Percentiles rank a stretch among this genome's conserved stretches.
These are phyloP conservation scores for Picochlorum costavermella DNA, from an alignment of 139 green algal species.

Conservation along the genomic window DNA sequence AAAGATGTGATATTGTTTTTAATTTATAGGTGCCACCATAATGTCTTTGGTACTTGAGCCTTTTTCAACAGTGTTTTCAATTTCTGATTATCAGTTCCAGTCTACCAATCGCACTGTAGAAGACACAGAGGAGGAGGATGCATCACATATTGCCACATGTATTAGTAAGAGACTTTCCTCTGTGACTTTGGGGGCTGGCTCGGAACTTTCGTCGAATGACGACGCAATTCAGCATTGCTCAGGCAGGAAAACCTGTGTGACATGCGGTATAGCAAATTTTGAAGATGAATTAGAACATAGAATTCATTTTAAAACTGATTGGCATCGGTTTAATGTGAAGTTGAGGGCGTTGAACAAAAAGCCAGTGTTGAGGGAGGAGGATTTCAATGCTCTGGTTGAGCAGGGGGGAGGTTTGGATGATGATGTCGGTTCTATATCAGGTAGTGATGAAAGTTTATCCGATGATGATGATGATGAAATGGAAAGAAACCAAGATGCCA, in stretches of 20 bases:
- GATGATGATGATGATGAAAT: background rate
- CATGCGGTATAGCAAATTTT: constrained; percentile 63
- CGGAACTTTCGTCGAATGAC: no score
- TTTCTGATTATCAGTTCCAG: no score
- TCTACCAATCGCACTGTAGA: no score
- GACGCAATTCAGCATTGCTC: no score
- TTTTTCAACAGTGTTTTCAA: no score
- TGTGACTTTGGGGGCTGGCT: no score
- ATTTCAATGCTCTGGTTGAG: constrained; percentile 2
- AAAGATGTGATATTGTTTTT: no score
- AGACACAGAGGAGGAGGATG: no score
- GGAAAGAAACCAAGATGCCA: background rate
- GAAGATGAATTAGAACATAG: constrained; percentile 51
- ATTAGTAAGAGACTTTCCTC: no score
- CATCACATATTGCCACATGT: no score
- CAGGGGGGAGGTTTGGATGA: constrained; percentile 16
- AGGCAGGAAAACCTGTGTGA: constrained; percentile 41
- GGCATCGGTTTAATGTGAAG: constrained; percentile 83
- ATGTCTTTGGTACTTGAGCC: no score
- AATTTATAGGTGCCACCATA: no score
- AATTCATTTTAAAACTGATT: constrained; percentile 80
- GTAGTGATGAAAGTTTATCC: constrained; percentile 14
- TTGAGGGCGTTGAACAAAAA: constrained; percentile 36
- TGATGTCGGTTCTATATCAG: constrained; percentile 36
- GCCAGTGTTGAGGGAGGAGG: constrained; percentile 4